Evolutionary conservation across 192 early-diverging fungal genomes (phyloP).

Genomic region (Anaeromyces robustus): DNA sequence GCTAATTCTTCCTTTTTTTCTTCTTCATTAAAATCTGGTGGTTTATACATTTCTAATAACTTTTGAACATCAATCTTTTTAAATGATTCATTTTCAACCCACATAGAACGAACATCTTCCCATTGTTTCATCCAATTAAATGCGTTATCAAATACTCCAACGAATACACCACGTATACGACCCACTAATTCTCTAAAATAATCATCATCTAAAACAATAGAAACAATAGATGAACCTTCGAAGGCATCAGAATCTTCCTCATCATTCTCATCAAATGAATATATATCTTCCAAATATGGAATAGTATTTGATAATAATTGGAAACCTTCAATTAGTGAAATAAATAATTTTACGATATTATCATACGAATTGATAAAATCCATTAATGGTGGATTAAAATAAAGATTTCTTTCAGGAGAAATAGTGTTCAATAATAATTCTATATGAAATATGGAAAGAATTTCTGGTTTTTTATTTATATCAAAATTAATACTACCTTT

Average conservation of each 20-base stretch:
- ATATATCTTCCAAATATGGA: background rate
- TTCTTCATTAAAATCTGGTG: background rate
- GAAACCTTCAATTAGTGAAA: background rate
- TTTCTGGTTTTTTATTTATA: background rate
- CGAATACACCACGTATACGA: constrained; percentile 30
- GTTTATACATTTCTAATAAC: constrained; percentile 10
- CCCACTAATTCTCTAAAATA: constrained; percentile 42
- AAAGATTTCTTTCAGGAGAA: background rate
- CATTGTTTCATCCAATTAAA: constrained; percentile 23
- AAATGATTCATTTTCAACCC: constrained; percentile 27
- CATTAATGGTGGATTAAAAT: background rate
- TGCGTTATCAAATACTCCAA: constrained; percentile 36
- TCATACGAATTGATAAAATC: background rate
- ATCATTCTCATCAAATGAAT: constrained; percentile 14
- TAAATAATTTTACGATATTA: background rate
- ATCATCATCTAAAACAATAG: constrained; percentile 29
- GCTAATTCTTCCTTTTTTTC: constrained; percentile 3
- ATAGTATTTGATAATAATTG: background rate
- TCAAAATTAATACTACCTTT: background rate
- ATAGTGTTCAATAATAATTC: background rate
- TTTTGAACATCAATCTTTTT: constrained; percentile 21
- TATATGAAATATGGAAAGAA: background rate
- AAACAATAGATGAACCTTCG: constrained; percentile 30
- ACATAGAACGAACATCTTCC: constrained; percentile 33
- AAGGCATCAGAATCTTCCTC: constrained; percentile 31